Evolutionary conservation across 2,329 filamentous ascomycete genomes (phyloP).

Genomic region (Juglanconis oblonga): DNA sequence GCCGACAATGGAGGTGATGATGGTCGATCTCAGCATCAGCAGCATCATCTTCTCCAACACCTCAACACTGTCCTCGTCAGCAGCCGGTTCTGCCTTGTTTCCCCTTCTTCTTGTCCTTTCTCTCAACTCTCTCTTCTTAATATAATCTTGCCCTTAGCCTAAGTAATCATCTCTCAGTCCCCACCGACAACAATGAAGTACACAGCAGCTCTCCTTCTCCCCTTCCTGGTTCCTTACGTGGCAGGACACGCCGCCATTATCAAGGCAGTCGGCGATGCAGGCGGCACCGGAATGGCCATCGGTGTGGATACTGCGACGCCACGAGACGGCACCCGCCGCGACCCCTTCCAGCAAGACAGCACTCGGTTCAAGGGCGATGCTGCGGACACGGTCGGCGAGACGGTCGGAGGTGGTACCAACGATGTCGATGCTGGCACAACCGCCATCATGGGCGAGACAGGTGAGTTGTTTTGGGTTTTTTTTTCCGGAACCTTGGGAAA

Average conservation of each 20-base stretch:
- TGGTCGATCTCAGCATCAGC: too few relatives aligned
- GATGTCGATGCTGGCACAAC: slow-evolving; percentile 53
- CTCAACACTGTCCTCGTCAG: too few relatives aligned
- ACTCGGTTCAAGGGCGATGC: slow-evolving; percentile 51
- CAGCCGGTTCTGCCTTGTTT: background rate
- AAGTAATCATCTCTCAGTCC: background rate
- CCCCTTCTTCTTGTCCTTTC: background rate
- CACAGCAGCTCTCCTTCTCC: slow-evolving; percentile 20
- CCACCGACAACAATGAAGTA: slow-evolving; percentile 7
- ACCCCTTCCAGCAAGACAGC: slow-evolving; percentile 62
- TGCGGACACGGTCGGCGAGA: slow-evolving; percentile 34
- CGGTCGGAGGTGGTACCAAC: slow-evolving; percentile 52
- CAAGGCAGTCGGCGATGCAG: slow-evolving; percentile 53
- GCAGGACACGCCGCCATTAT: slow-evolving; percentile 61
- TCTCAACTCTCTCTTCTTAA: background rate
- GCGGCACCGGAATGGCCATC: slow-evolving; percentile 52
- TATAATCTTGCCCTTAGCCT: slow-evolving; percentile 1
- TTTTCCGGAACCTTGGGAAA: too few relatives aligned
- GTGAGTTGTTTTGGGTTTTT: too few relatives aligned
- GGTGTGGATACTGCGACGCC: slow-evolving; percentile 54
- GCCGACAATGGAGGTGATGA: too few relatives aligned
- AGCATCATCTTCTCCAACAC: background rate
- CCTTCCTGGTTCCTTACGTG: slow-evolving; percentile 50
- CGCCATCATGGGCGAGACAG: slow-evolving; percentile 56
- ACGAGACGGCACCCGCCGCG: slow-evolving; percentile 57